Evolutionary conservation across 2,329 filamentous ascomycete genomes (phyloP).

Genomic region (Beauveria caledonica): DNA sequence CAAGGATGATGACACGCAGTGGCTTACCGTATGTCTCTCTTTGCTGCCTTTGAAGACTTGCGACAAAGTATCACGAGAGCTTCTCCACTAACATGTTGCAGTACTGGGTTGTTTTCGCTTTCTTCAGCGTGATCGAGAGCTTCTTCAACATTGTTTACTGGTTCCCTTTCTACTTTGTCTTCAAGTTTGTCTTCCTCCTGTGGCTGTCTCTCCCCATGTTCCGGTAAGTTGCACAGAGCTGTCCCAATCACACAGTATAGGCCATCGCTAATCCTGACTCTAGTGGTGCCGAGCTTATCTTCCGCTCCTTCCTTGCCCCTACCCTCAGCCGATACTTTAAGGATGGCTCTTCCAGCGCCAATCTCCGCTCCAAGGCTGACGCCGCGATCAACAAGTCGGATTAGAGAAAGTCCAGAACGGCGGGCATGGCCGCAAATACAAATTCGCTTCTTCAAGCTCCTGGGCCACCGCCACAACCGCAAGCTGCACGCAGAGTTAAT

Average conservation of each 20-base stretch:
- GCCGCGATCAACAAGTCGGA: slow-evolving; percentile 63
- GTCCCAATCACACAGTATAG: not conserved
- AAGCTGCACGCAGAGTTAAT: not conserved
- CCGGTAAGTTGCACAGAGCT: slow-evolving; percentile 52
- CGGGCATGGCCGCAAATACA: slow-evolving; percentile 2
- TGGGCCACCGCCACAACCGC: not conserved
- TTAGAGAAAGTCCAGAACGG: slow-evolving; percentile 31
- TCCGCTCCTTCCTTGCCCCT: slow-evolving; percentile 90
- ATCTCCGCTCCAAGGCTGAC: slow-evolving; percentile 83
- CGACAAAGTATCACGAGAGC: not conserved
- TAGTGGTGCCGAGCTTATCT: slow-evolving; percentile 92
- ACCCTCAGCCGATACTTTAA: slow-evolving; percentile 89
- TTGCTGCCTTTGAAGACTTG: slow-evolving; percentile 1
- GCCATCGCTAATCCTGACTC: slow-evolving; percentile 13
- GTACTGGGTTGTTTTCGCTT: slow-evolving; percentile 85
- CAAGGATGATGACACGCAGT: slow-evolving; percentile 76
- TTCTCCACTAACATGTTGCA: slow-evolving; percentile 33
- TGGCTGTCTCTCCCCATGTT: slow-evolving; percentile 97
- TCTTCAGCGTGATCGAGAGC: slow-evolving; percentile 77
- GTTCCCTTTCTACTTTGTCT: slow-evolving; percentile 99
- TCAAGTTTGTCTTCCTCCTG: slow-evolving; percentile 96
- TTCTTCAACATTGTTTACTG: slow-evolving; percentile 80
- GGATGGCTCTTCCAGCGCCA: slow-evolving; percentile 66
- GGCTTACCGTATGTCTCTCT: slow-evolving; percentile 54
- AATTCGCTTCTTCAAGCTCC: not conserved